These are phyloP conservation scores for Colletotrichum theobromicola DNA, from an alignment of 2,329 filamentous ascomycete genomes.

Conservation along the genomic window DNA sequence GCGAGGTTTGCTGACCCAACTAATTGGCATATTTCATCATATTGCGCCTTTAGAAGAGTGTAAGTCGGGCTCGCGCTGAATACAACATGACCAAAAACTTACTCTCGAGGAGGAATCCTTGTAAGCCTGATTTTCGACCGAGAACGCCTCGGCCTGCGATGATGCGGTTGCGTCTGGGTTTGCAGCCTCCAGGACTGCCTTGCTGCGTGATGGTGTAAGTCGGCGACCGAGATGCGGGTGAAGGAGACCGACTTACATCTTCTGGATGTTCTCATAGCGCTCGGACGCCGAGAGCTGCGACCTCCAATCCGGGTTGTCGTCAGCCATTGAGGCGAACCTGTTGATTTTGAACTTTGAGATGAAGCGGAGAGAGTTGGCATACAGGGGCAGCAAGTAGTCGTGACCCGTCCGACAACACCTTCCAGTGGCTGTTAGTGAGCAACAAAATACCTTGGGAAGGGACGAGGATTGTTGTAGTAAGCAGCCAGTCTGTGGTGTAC, in stretches of 20 bases:
- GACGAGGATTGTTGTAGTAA: neutral
- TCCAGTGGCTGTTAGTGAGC: neutral
- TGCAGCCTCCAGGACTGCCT: conserved; percentile 12
- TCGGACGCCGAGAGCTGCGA: conserved; percentile 59
- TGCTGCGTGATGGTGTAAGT: neutral
- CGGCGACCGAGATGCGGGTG: neutral
- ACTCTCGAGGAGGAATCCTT: conserved; percentile 17
- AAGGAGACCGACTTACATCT: conserved; percentile 54
- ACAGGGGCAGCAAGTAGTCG: neutral
- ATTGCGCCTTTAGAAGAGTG: conserved; percentile 27
- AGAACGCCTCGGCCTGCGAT: conserved; percentile 22
- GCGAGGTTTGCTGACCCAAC: conserved; percentile 19
- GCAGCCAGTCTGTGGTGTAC: neutral
- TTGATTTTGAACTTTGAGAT: neutral
- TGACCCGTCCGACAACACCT: neutral
- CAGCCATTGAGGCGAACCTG: neutral
- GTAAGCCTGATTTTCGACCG: conserved; percentile 22
- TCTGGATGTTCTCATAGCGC: conserved; percentile 67
- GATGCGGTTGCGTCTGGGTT: neutral
- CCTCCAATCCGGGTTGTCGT: conserved; percentile 49
- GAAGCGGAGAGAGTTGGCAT: neutral
- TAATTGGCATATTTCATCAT: conserved; percentile 46
- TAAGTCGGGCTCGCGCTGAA: neutral
- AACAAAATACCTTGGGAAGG: neutral
- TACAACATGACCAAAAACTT: neutral